Conservation (phyloP, 2,329 filamentous ascomycete genomes). For the Colletotrichum endophyticum region DNA sequence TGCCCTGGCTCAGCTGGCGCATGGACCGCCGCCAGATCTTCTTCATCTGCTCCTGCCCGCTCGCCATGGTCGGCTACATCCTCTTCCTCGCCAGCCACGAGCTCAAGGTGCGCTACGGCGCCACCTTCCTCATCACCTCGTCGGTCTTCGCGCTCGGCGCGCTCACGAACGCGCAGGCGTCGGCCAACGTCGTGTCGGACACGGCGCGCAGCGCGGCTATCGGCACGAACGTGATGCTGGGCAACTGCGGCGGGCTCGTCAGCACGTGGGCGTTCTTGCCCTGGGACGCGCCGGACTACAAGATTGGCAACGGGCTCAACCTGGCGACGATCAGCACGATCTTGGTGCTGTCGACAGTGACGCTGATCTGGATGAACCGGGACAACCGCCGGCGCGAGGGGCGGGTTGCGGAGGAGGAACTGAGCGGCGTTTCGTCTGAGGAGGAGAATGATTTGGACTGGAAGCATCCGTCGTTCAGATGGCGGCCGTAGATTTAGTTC, state of each 20-base stretch:
- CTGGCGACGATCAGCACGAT: constrained; percentile 64
- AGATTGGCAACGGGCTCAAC: constrained; percentile 75
- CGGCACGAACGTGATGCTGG: constrained; percentile 66
- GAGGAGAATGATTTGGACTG: constrained; percentile 68
- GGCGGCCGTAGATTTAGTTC: constrained; percentile 39
- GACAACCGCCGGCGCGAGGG: constrained; percentile 54
- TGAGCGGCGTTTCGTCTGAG: constrained; percentile 56
- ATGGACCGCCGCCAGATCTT: constrained; percentile 60
- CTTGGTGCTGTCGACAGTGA: constrained; percentile 51
- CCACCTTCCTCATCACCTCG: constrained; percentile 66
- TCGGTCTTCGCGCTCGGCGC: constrained; percentile 67
- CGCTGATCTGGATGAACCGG: constrained; percentile 65
- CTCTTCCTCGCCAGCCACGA: constrained; percentile 63
- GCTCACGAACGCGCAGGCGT: constrained; percentile 66
- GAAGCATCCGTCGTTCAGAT: constrained; percentile 69
- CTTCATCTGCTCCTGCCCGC: constrained; percentile 57
- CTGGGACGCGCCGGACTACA: constrained; percentile 67
- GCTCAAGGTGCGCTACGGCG: constrained; percentile 60
- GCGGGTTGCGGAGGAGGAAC: constrained; percentile 41
- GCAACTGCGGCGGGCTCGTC: constrained; percentile 57
- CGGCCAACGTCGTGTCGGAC: constrained; percentile 70
- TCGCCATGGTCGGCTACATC: constrained; percentile 68
- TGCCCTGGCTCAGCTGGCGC: constrained; percentile 62
- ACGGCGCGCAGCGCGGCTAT: constrained; percentile 68
- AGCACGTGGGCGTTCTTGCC: constrained; percentile 63